Percentiles rank a stretch among this genome's conserved stretches.
phyloP scores from a whole-genome alignment of 768 basidiomycete genomes.

The Tricholoma hemisulphureum region DNA sequence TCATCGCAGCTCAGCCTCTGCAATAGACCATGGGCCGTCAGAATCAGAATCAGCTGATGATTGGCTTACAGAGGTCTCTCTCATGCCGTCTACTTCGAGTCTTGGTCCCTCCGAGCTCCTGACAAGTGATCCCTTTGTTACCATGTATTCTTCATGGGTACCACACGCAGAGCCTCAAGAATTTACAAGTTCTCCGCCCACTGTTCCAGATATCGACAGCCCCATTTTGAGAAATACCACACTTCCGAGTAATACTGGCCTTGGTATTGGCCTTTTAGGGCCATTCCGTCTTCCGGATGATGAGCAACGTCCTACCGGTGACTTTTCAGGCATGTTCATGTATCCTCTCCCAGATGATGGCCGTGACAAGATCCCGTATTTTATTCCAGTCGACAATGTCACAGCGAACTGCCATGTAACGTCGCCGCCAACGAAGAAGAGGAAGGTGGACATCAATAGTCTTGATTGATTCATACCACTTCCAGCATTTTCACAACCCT shows the following conservation, averaged over 20 bases:
- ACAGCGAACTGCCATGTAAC: slow-evolving; percentile 17
- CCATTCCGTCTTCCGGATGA: slow-evolving; percentile 50
- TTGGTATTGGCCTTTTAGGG: slow-evolving; percentile 55
- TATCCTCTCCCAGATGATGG: slow-evolving; percentile 30
- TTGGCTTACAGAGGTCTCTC: slow-evolving; percentile 39
- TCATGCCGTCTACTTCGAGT: slow-evolving; percentile 22
- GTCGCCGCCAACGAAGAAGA: slow-evolving; percentile 51
- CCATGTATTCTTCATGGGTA: slow-evolving; percentile 43
- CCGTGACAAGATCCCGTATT: slow-evolving; percentile 20
- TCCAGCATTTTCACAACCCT: neutral
- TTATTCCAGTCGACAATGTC: slow-evolving; percentile 4
- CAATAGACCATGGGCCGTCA: slow-evolving; percentile 27
- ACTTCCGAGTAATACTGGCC: slow-evolving; percentile 36
- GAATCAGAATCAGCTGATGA: slow-evolving; percentile 39
- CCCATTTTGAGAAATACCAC: slow-evolving; percentile 49
- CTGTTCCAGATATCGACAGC: slow-evolving; percentile 44
- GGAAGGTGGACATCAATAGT: slow-evolving; percentile 39
- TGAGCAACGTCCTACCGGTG: slow-evolving; percentile 21
- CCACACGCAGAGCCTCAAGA: slow-evolving; percentile 21
- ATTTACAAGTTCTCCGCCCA: slow-evolving; percentile 27
- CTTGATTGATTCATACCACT: slow-evolving; percentile 9
- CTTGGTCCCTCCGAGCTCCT: slow-evolving; percentile 19
- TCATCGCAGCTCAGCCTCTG: slow-evolving; percentile 28
- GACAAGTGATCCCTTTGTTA: slow-evolving; percentile 45
- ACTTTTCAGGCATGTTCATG: slow-evolving; percentile 31